Evolutionary conservation across 2,329 filamentous ascomycete species (phyloP), one percentile per base, ranked within the genome.

Genomic region (Hymenoscyphus salicellus): DNA sequence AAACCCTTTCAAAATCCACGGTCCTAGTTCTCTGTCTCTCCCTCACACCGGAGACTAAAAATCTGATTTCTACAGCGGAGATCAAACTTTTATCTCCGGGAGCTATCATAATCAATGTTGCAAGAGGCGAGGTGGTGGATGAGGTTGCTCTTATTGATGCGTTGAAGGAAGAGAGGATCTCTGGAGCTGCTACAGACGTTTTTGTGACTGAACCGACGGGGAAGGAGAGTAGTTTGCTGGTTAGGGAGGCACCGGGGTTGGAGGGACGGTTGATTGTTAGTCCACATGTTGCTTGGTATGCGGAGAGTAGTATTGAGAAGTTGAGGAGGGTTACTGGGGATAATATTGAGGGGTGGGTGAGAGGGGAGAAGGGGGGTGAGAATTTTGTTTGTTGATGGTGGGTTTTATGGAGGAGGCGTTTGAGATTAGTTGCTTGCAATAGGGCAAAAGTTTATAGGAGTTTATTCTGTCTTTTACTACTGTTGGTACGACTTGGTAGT

Each of bases 221-320:
- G 80, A 86, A 41, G 89, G 64, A 66, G 10, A 70, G 67, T 65
- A 69, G 62, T 41, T 16, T 66, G 0, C 33, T 74, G 10, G 36
- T 38, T 14, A 38, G 36, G 36, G 63, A 65, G n/a, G 70, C 66
- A 30, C 55, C 20, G 10, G 75, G 75, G 2, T 75, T 77, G 60
- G 76, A 78, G 23, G 77, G 83, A 14, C 11, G 36, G 14, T 72
- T 86, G 65, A 78, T 83, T 0, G 68, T 83, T 49, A 82, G 77
- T 58, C 82, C 83, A 20, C 83, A 86, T 74, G 66, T 84, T 46
- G 83, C 84, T 0, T 86, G 83, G 83, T 80, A 79, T 67, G 79
- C 81, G 0, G 76, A 78, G 57, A 78, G 75, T 67, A 84, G 81
- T 4, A 75, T 81, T 64, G 74, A 77, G 55, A 83, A 80, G 46